Percentiles rank a stretch among this genome's conserved stretches.
Evolutionary conservation across 306 rosid species (phyloP).

Genomic region (Casuarina equisetifolia): DNA sequence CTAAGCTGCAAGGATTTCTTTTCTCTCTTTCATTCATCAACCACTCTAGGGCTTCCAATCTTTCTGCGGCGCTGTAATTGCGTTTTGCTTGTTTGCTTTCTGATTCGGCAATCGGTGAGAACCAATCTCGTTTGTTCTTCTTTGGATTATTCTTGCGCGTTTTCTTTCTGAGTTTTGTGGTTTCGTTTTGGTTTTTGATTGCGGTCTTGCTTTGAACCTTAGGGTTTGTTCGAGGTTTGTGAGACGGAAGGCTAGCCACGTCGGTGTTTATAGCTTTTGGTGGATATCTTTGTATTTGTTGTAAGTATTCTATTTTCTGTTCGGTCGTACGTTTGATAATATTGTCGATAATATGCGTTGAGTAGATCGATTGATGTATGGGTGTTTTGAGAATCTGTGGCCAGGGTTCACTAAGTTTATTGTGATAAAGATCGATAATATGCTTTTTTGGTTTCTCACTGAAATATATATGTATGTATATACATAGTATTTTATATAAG

Average conservation of each 20-base stretch:
- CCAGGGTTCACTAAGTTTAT: too few relatives aligned
- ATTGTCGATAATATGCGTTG: not conserved
- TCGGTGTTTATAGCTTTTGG: not conserved
- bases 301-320: not conserved
- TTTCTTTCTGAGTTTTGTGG: too few relatives aligned
- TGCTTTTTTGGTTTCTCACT: too few relatives aligned
- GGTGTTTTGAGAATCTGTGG: too few relatives aligned
- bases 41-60: not conserved
- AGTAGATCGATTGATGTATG: not conserved
- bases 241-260: not conserved
- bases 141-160: too few relatives aligned
- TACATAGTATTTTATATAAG: too few relatives aligned
- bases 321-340: not conserved
- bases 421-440: too few relatives aligned
- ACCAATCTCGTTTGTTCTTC: not conserved
- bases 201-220: not conserved
- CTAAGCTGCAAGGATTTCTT: too few relatives aligned
- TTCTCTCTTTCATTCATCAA: not conserved
- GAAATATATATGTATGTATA: too few relatives aligned
- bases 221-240: not conserved
- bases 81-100: not conserved
- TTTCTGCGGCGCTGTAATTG: not conserved
- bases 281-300: not conserved
- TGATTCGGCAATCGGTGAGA: not conserved
- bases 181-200: not conserved